Evolutionary conservation across 768 basidiomycete genomes (phyloP).

Genomic region (Podaxis sp.): DNA sequence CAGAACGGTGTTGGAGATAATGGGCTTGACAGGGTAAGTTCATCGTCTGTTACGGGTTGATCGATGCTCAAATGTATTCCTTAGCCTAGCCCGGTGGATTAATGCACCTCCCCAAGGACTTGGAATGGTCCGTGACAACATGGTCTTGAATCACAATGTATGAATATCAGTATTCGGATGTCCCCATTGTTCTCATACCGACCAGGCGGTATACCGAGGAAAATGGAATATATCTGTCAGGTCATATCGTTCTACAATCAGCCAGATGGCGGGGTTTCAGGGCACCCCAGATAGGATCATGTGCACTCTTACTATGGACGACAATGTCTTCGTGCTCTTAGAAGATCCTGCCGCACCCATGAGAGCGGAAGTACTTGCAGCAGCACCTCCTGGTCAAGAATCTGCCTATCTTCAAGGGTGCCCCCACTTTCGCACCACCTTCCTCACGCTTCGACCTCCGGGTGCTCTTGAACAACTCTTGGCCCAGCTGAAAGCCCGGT

Average conservation of each 20-base stretch:
- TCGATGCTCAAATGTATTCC: conserved; percentile 7
- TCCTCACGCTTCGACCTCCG: conserved; percentile 72
- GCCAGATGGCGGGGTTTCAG: conserved; percentile 49
- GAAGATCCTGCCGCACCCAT: conserved; percentile 75
- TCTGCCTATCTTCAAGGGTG: conserved; percentile 43
- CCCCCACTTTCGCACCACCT: conserved; percentile 75
- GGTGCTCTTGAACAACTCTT: conserved; percentile 75
- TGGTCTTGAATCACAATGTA: conserved; percentile 68
- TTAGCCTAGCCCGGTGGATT: conserved; percentile 75
- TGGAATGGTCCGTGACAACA: conserved; percentile 66
- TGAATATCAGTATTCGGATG: conserved; percentile 18
- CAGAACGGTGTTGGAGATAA: conserved; percentile 17
- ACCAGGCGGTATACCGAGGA: conserved; percentile 57
- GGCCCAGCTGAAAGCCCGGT: conserved; percentile 70
- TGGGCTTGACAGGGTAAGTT: conserved; percentile 65
- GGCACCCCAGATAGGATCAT: conserved; percentile 63
- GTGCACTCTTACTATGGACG: conserved; percentile 75
- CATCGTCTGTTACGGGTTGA: not conserved
- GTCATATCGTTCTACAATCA: conserved; percentile 73
- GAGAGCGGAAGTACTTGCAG: conserved; percentile 55
- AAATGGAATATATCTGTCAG: conserved; percentile 70
- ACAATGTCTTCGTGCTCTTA: conserved; percentile 75
- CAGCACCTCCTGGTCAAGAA: conserved; percentile 41
- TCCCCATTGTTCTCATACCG: conserved; percentile 16
- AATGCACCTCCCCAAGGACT: conserved; percentile 77